Evolutionary conservation across 2,329 filamentous ascomycete species (phyloP).

Genomic region (Xylariaceae sp.): DNA sequence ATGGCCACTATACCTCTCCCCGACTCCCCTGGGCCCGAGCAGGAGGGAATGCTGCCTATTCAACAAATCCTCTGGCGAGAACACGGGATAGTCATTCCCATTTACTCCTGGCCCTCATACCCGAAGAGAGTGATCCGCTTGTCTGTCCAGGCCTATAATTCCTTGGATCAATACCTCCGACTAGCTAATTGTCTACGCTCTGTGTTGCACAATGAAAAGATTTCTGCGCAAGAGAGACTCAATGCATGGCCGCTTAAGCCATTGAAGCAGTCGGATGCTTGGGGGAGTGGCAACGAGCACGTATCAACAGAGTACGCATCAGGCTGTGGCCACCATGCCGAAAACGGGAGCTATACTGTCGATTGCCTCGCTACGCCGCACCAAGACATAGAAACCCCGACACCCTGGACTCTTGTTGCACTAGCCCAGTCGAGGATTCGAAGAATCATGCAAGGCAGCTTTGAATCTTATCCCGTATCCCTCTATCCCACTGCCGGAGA

Average conservation of each 20-base stretch:
- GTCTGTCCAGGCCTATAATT: conserved; percentile 13
- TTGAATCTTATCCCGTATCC: conserved; percentile 5
- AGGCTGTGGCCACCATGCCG: neutral
- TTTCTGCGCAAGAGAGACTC: neutral
- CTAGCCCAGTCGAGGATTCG: conserved; percentile 9
- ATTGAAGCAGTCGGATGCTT: neutral
- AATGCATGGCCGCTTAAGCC: neutral
- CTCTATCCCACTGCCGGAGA: conserved; percentile 15
- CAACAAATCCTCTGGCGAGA: conserved; percentile 12
- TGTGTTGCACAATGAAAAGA: conserved; percentile 7
- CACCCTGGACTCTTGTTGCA: conserved; percentile 8
- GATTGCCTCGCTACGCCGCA: neutral
- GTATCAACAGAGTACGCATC: neutral
- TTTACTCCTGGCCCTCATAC: conserved; percentile 16
- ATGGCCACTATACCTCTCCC: conserved; percentile 23
- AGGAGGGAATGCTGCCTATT: conserved; percentile 18
- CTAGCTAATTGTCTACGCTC: conserved; percentile 18
- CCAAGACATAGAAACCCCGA: conserved; percentile 8
- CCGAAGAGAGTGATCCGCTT: conserved; percentile 18
- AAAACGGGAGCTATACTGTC: neutral
- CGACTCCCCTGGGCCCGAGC: conserved; percentile 10
- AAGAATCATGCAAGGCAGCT: conserved; percentile 13
- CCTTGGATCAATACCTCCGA: conserved; percentile 14
- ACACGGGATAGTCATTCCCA: conserved; percentile 6
- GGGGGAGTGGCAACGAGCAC: neutral